phyloP scores from a whole-genome alignment of 495 filamentous ascomycete genomes.

The Neurospora sp. region DNA sequence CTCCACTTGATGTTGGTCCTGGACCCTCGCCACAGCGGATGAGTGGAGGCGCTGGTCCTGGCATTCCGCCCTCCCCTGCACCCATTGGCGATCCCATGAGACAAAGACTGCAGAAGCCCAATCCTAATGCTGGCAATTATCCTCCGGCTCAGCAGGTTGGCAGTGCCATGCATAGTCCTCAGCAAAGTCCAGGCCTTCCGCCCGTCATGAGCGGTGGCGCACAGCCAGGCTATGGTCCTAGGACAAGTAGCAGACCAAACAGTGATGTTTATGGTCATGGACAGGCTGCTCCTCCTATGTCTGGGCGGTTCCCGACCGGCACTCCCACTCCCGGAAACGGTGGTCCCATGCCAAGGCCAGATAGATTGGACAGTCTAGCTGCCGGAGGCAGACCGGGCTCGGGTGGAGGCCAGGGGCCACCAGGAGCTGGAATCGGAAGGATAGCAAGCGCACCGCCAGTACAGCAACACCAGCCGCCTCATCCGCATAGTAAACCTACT shows the following conservation, averaged over 20 bases:
- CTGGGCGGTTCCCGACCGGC: background rate
- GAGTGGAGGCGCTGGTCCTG: slow-evolving; percentile 1
- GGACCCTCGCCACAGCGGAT: background rate
- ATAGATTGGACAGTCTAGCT: slow-evolving; percentile 12
- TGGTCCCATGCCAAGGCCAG: slow-evolving; percentile 16
- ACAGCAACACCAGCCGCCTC: slow-evolving; percentile 6
- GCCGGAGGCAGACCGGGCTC: slow-evolving; percentile 9
- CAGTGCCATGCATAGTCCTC: background rate
- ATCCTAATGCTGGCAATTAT: slow-evolving; percentile 17
- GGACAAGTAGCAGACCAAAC: slow-evolving; percentile 15
- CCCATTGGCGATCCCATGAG: slow-evolving; percentile 19
- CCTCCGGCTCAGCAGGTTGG: background rate
- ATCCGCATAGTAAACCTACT: slow-evolving; percentile 13
- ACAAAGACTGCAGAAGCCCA: slow-evolving; percentile 29
- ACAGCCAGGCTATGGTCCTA: slow-evolving; percentile 15
- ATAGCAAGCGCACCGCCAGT: slow-evolving; percentile 22
- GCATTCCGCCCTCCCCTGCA: slow-evolving; percentile 1
- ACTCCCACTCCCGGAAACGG: background rate
- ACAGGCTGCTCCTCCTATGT: background rate
- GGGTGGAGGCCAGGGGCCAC: slow-evolving; percentile 1
- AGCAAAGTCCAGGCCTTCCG: slow-evolving; percentile 18
- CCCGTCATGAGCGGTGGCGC: slow-evolving; percentile 4
- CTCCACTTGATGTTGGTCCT: background rate
- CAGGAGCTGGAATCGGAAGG: slow-evolving; percentile 2
- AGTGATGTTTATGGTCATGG: slow-evolving; percentile 16